These are phyloP conservation scores for Allium fistulosum DNA, from an alignment of 106 monocot genomes.

Conservation along the genomic window DNA sequence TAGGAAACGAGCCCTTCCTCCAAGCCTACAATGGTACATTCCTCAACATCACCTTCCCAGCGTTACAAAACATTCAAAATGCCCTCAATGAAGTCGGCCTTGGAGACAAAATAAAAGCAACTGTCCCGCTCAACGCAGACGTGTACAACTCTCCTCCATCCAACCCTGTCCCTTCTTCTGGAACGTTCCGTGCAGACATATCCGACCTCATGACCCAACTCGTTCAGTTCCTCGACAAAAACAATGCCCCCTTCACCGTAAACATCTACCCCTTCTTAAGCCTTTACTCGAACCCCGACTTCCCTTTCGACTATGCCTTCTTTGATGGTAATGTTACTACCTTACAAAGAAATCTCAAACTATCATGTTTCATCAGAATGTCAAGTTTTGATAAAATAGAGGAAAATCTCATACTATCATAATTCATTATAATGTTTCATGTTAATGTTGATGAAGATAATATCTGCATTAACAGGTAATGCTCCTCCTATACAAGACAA, in stretches of 20 bases:
- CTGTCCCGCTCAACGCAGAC: conserved; percentile 43
- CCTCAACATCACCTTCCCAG: conserved; percentile 32
- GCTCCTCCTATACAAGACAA: conserved; percentile 28
- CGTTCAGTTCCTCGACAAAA: conserved; percentile 36
- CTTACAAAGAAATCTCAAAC: conserved; percentile 31
- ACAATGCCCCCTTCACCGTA: conserved; percentile 47
- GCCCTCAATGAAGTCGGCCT: conserved; percentile 30
- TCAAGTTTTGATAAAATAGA: no score
- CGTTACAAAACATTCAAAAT: conserved; percentile 35
- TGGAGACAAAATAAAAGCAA: conserved; percentile 32
- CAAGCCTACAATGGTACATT: conserved; percentile 33
- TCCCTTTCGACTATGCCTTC: conserved; percentile 67
- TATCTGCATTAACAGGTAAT: conserved; percentile 25
- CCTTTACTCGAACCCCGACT: conserved; percentile 36
- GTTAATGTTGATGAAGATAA: no score
- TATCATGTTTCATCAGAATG: conserved; percentile 33
- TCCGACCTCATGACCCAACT: conserved; percentile 33
- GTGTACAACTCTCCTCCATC: conserved; percentile 20
- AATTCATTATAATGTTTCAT: no score
- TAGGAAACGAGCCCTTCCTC: conserved; percentile 54
- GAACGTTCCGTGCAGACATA: conserved; percentile 39
- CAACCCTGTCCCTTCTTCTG: conserved; percentile 26
- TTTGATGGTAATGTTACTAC: conserved; percentile 18
- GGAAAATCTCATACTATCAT: no score
- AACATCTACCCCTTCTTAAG: conserved; percentile 85